Evolutionary conservation across 805 yeast genomes (phyloP).

Genomic region (Candida ficus): DNA sequence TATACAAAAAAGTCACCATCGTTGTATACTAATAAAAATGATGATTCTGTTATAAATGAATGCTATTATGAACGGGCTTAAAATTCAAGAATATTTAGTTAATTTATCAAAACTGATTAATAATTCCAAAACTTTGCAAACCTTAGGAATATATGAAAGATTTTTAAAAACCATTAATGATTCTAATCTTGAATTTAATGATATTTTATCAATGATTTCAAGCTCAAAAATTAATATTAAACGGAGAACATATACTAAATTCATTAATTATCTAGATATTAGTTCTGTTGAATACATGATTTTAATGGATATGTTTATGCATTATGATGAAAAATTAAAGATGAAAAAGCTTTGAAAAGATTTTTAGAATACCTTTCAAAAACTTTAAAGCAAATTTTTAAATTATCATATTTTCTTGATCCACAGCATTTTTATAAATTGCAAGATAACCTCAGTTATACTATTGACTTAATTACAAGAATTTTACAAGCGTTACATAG

Average conservation of each 20-base stretch:
- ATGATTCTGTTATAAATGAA: slow-evolving; percentile 1
- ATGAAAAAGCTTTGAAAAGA: background rate
- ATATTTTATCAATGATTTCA: slow-evolving; percentile 2
- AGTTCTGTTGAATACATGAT: slow-evolving; percentile 2
- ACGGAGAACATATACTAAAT: background rate
- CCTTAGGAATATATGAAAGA: background rate
- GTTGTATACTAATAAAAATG: background rate
- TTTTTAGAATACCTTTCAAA: background rate
- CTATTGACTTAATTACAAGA: slow-evolving; percentile 6
- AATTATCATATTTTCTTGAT: slow-evolving; percentile 4
- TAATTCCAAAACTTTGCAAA: slow-evolving; percentile 2
- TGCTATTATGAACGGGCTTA: slow-evolving; percentile 1
- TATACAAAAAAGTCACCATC: slow-evolving; percentile 4
- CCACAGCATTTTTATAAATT: slow-evolving; percentile 3
- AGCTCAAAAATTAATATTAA: background rate
- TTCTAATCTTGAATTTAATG: background rate
- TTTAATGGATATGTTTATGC: slow-evolving; percentile 2
- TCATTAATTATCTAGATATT: slow-evolving; percentile 5
- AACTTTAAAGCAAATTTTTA: background rate
- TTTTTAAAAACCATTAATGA: background rate
- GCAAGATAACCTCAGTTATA: slow-evolving; percentile 5
- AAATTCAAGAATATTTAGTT: background rate
- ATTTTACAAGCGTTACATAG: slow-evolving; percentile 8
- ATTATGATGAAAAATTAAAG: background rate
- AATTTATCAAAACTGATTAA: slow-evolving; percentile 2